Percentiles rank a stretch among this genome's conserved stretches.
Conservation (phyloP, 306 rosid genomes). For the Lagenaria siceraria region DNA sequence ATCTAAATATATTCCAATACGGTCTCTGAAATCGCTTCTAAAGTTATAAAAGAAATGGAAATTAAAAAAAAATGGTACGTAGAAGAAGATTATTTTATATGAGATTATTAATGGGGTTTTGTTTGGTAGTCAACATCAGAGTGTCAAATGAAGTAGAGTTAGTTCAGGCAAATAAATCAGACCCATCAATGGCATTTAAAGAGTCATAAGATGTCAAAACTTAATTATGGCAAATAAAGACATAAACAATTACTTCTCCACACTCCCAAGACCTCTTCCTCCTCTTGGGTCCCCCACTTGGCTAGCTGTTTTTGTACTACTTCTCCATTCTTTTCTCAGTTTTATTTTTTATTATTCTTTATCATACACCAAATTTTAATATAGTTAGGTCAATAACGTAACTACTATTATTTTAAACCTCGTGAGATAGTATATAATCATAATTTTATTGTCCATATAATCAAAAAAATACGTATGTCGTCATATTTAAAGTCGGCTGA, state of each 20-base stretch:
- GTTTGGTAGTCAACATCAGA: not conserved
- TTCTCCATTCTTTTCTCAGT: not conserved
- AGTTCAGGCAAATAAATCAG: not conserved
- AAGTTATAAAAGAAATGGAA: not conserved
- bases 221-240: slow-evolving; percentile 6
- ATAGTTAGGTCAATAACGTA: no score
- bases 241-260: not conserved
- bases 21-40: no score
- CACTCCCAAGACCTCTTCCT: not conserved
- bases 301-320: not conserved
- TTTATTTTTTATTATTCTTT: no score
- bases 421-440: no score
- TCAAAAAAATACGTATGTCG: no score
- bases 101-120: no score
- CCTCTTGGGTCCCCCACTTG: not conserved
- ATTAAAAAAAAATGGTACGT: not conserved
- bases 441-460: no score
- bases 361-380: no score
- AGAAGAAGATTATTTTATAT: not conserved
- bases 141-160: not conserved
- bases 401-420: no score
- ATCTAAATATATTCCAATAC: no score
- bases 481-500: no score
- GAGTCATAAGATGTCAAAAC: not conserved
- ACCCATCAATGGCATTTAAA: not conserved